Percentiles rank a stretch among this genome's conserved stretches.
phyloP scores from a whole-genome alignment of 352 stramenopile species.

The Phytopythium sindhum region DNA sequence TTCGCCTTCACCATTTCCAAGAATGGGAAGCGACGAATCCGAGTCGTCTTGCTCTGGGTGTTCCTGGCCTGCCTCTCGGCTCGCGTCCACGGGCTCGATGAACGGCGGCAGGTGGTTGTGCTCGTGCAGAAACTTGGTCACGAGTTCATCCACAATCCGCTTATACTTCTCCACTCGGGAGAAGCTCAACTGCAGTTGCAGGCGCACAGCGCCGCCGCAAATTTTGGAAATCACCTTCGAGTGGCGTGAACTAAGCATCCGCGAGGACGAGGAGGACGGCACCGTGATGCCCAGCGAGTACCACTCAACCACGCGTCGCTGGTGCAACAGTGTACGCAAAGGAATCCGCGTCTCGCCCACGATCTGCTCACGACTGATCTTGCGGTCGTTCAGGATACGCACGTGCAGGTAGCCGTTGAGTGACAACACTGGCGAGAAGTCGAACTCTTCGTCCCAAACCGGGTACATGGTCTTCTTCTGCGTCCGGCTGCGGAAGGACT shows the following conservation, averaged over 20 bases:
- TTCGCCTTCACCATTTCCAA: constrained; percentile 11
- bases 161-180: constrained; percentile 61
- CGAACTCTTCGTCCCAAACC: constrained; percentile 78
- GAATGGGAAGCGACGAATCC: constrained; percentile 7
- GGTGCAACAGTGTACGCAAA: constrained; percentile 51
- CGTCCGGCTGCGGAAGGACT: constrained; percentile 51
- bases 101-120: constrained; percentile 54
- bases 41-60: constrained; percentile 29
- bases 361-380: constrained; percentile 59
- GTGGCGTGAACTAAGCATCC: background rate
- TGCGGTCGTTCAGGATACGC: constrained; percentile 67
- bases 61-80: constrained; percentile 18
- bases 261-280: constrained; percentile 1
- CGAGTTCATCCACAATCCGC: constrained; percentile 54
- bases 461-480: constrained; percentile 76
- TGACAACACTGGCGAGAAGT: constrained; percentile 53
- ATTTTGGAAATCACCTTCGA: constrained; percentile 19
- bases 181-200: constrained; percentile 64
- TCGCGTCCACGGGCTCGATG: constrained; percentile 36
- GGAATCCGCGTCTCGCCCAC: constrained; percentile 69
- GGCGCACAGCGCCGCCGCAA: constrained; percentile 37
- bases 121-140: constrained; percentile 50
- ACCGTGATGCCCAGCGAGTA: constrained; percentile 43
- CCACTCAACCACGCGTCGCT: constrained; percentile 61
- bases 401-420: constrained; percentile 63